phyloP scores from a whole-genome alignment of 768 basidiomycete genomes.

The Tylopilus rubrobrunneus region DNA sequence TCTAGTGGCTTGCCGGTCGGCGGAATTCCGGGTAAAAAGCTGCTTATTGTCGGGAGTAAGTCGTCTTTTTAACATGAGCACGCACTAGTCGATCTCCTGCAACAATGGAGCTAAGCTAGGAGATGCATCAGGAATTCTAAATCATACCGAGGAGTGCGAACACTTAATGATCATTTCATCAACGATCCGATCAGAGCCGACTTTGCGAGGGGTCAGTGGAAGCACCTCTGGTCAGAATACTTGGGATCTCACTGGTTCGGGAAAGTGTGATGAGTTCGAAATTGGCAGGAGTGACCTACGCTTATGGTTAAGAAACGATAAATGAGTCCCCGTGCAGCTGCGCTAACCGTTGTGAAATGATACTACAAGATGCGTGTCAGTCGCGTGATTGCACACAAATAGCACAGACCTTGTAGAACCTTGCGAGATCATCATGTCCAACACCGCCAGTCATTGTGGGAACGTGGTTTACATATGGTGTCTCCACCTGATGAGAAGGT shows the following conservation, averaged over 20 bases:
- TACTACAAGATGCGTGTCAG: constrained; percentile 26
- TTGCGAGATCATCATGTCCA: constrained; percentile 37
- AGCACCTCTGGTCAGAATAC: background rate
- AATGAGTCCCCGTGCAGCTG: background rate
- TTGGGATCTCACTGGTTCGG: constrained; percentile 32
- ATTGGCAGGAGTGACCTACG: constrained; percentile 39
- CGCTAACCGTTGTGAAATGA: constrained; percentile 35
- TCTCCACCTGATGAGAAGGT: constrained; percentile 28
- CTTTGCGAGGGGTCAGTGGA: constrained; percentile 10
- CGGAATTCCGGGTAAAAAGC: constrained; percentile 32
- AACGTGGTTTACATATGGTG: constrained; percentile 28
- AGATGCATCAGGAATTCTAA: too few species aligned
- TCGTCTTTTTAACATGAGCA: constrained; percentile 1
- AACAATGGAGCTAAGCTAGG: background rate
- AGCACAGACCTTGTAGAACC: constrained; percentile 41
- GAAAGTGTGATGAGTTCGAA: constrained; percentile 40
- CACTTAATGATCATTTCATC: constrained; percentile 44
- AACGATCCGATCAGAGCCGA: constrained; percentile 42
- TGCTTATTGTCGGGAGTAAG: constrained; percentile 4
- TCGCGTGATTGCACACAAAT: background rate
- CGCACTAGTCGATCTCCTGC: constrained; percentile 42
- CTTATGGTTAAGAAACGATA: constrained; percentile 2
- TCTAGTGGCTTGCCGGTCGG: constrained; percentile 38
- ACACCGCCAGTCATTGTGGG: constrained; percentile 47
- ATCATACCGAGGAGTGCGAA: constrained; percentile 35